Evolutionary conservation across 345 rosid species (phyloP).

Genomic region (Geranium brycei): DNA sequence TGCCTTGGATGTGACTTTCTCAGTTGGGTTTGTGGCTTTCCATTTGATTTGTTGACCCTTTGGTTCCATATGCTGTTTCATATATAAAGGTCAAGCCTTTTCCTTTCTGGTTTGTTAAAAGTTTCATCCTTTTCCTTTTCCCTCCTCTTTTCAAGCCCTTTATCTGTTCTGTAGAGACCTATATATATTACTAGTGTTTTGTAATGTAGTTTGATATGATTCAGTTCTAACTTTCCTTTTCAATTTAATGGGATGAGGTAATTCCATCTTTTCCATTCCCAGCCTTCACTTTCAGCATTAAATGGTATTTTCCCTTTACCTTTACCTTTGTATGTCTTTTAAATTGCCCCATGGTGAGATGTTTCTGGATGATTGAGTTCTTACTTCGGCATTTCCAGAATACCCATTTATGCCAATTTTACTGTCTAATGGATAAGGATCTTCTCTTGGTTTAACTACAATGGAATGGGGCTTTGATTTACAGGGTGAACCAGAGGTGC

Average conservation of each 20-base stretch:
- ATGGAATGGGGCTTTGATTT: slow-evolving; percentile 3
- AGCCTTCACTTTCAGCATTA: slow-evolving; percentile 5
- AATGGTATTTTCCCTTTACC: background rate
- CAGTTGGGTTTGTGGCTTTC: slow-evolving; percentile 4
- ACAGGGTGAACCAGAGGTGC: slow-evolving; percentile 17
- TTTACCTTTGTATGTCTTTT: slow-evolving; percentile 9
- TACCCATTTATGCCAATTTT: background rate
- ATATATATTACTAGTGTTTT: background rate
- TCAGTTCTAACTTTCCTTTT: background rate
- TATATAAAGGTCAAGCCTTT: slow-evolving; percentile 2
- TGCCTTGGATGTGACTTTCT: slow-evolving; percentile 12
- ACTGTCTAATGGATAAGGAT: background rate
- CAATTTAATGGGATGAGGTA: background rate
- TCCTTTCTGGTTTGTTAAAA: background rate
- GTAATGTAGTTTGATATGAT: slow-evolving; percentile 1
- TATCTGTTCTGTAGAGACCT: background rate
- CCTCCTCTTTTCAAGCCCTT: background rate
- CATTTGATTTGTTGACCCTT: slow-evolving; percentile 8
- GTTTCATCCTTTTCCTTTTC: slow-evolving; percentile 1
- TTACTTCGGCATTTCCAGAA: background rate
- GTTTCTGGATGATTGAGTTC: slow-evolving; percentile 1
- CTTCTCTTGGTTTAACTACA: slow-evolving; percentile 1
- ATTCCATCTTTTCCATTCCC: background rate
- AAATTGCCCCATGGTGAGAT: background rate
- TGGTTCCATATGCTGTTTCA: slow-evolving; percentile 7